Percentiles rank a stretch among this genome's conserved stretches.
phyloP scores from a whole-genome alignment of 2,329 filamentous ascomycete species.

The Colletotrichum spaethianum region DNA sequence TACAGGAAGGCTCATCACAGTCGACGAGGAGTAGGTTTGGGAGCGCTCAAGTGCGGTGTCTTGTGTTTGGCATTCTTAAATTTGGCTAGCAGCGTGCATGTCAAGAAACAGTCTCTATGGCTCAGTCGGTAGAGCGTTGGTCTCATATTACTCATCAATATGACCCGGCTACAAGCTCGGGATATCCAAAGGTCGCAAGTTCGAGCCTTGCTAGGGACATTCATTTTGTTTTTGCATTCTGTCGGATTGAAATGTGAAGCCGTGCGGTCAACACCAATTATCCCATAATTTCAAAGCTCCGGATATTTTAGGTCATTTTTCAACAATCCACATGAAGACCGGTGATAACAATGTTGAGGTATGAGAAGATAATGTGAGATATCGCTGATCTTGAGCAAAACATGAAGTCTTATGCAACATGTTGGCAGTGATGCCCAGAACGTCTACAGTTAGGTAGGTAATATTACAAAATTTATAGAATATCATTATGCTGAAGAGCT shows the following conservation, averaged over 20 bases:
- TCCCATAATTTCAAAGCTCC: too few relatives aligned
- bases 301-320: background rate
- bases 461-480: constrained; percentile 33
- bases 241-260: too few relatives aligned
- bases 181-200: constrained; percentile 41
- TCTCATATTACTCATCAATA: constrained; percentile 32
- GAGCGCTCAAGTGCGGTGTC: background rate
- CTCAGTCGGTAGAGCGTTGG: constrained; percentile 41
- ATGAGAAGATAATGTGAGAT: background rate
- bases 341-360: background rate
- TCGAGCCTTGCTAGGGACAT: constrained; percentile 40
- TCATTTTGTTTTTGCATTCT: background rate
- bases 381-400: background rate
- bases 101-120: constrained; percentile 28
- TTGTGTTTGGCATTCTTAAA: background rate
- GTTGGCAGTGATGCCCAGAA: constrained; percentile 20
- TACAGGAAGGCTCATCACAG: too few relatives aligned
- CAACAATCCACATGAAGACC: background rate
- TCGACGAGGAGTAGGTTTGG: background rate
- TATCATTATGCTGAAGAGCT: constrained; percentile 40
- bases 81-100: rapidly evolving
- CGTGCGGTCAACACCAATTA: background rate
- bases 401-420: constrained; percentile 16
- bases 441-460: constrained; percentile 20
- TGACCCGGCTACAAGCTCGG: constrained; percentile 15